phyloP scores from a whole-genome alignment of 202 grass and related monocot genomes.

The Eragrostis tef region DNA sequence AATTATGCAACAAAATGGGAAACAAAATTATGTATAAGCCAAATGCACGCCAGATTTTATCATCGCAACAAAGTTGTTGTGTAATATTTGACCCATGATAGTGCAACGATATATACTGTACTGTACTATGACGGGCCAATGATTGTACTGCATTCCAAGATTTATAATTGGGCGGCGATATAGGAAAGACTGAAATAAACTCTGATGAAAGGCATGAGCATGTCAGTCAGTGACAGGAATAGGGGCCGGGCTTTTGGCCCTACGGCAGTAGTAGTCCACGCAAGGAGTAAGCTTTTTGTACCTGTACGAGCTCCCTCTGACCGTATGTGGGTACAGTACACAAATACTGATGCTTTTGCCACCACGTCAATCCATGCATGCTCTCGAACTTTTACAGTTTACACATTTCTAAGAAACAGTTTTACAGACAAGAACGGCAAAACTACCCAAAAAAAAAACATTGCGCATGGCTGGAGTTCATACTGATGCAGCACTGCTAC shows the following conservation, averaged over 20 bases:
- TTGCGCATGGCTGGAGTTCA: neutral
- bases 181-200: neutral
- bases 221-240: neutral
- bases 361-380: neutral
- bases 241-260: too few species aligned
- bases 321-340: neutral
- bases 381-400: neutral
- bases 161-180: neutral
- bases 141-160: constrained; percentile 20
- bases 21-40: neutral
- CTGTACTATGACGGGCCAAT: constrained; percentile 16
- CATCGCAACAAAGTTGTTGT: neutral
- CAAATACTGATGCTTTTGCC: neutral
- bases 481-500: neutral
- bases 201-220: neutral
- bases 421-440: too few species aligned
- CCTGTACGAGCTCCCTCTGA: neutral
- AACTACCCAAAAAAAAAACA: too few species aligned
- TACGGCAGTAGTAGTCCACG: too few species aligned
- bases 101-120: constrained; percentile 11
- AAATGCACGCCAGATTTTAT: neutral
- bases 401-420: neutral
- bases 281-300: neutral
- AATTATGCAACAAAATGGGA: neutral
- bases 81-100: neutral